Evolutionary conservation across 495 filamentous ascomycete species (phyloP), one percentile per base, ranked within the genome.

Genomic region (Aspergillus nidulans): DNA sequence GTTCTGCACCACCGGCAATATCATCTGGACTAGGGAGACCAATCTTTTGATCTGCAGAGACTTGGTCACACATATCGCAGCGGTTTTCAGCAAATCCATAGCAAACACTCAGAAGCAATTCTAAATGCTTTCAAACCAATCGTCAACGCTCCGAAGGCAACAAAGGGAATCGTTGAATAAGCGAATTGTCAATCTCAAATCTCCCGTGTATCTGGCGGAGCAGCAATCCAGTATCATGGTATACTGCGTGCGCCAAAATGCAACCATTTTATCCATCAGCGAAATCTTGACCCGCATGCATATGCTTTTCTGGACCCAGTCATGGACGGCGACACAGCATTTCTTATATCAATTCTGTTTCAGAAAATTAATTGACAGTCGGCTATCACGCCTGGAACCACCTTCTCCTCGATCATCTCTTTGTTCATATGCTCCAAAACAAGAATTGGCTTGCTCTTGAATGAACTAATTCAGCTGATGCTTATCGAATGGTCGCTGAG

Each of bases 371-470:
- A 49, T 53, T 74, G 69, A 52, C 69, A 63, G 32, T 79, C 68
- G 40, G 74, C 74, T 25, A 78, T 69, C 41, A 69, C 67, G 4
- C 82, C 82, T 23, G 62, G 63, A n/a, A 66, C 58, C 16, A 85
- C 80, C 32, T 77, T 64, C 13, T 85, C 77, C 12, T 76, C 70
- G 3, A 86, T 69, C 41, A 86, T 77, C 61, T 86, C 79, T 7
- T 68, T 64, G 62, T 84, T 76, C 71, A 79, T 85, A 52, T 78
- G 72, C 46, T 73, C 69, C 50, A 85, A 49, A 59, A 85, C 15
- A 10, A 6, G 4, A 86, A 1, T 70, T 62, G 43, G 78, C 72
- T 62, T 84, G 81, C 47, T 82, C 72, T 18, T 61, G 52, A 18
- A 81, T 64, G 46, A 81, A 81, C 1, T 53, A 30, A 60, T 80